Conservation (phyloP, 371 early-diverging fungal species). For the Mortierella sp. region DNA sequence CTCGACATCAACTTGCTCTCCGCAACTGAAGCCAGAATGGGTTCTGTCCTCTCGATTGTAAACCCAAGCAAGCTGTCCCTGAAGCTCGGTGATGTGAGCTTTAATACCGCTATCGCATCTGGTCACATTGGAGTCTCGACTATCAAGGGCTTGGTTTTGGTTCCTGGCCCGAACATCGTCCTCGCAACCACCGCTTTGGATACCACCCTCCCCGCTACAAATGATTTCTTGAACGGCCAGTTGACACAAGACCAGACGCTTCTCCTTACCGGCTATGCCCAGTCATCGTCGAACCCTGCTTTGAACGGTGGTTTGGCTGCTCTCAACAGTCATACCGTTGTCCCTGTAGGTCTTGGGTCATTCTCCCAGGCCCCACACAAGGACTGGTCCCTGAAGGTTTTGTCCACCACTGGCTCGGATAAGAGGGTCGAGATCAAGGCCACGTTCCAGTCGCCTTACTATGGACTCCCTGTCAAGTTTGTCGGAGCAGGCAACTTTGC, state of each 20-base stretch:
- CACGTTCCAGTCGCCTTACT: constrained; percentile 46
- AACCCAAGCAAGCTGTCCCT: constrained; percentile 40
- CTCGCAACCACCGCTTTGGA: constrained; percentile 31
- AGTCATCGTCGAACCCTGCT: constrained; percentile 22
- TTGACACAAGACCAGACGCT: constrained; percentile 6
- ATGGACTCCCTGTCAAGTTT: constrained; percentile 32
- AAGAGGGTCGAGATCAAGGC: constrained; percentile 22
- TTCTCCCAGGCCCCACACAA: constrained; percentile 42
- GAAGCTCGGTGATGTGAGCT: constrained; percentile 29
- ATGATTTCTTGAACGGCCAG: constrained; percentile 8
- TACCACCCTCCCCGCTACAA: neutral
- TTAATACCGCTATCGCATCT: constrained; percentile 15
- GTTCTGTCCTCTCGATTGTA: constrained; percentile 28
- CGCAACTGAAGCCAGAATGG: constrained; percentile 13
- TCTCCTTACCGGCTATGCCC: constrained; percentile 18
- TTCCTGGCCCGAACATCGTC: constrained; percentile 35
- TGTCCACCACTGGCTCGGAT: constrained; percentile 12
- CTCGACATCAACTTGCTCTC: constrained; percentile 15
- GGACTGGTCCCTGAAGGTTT: constrained; percentile 37
- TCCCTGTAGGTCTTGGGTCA: constrained; percentile 13
- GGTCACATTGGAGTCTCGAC: constrained; percentile 31
- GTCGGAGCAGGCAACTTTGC: constrained; percentile 15
- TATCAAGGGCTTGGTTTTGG: constrained; percentile 19
- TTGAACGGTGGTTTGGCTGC: constrained; percentile 33
- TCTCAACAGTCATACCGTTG: constrained; percentile 10